Evolutionary conservation across 495 filamentous ascomycete species (phyloP).

Genomic region (Thermochaetoides thermophila): DNA sequence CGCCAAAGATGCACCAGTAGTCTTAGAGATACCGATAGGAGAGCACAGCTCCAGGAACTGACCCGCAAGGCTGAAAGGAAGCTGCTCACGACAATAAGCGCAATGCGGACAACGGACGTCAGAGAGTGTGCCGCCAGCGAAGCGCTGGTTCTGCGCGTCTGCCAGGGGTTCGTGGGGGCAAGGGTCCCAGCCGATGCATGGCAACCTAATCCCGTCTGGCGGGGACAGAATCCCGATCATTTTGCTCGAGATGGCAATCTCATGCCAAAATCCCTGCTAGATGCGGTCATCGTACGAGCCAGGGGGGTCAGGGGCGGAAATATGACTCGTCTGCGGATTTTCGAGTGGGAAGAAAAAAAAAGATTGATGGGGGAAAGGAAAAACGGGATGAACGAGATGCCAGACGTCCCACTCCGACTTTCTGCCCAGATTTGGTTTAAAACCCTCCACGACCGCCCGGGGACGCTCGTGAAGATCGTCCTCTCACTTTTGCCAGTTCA

Average conservation of each 20-base stretch:
- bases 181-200: constrained; percentile 6
- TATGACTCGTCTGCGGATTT: constrained; percentile 5
- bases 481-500: no score
- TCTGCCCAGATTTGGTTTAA: no score
- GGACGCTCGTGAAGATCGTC: no score
- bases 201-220: constrained; percentile 4
- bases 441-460: no score
- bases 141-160: not conserved
- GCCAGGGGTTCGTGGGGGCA: not conserved
- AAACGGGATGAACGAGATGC: no score
- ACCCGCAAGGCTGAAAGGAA: constrained; percentile 5
- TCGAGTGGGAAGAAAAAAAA: no score
- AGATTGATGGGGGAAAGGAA: no score
- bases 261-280: constrained; percentile 1
- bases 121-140: not conserved
- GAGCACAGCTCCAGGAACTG: no score
- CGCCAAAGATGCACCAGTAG: no score
- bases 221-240: not conserved
- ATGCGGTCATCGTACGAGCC: constrained; percentile 10
- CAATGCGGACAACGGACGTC: no score
- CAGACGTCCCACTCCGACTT: no score
- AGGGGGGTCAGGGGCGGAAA: not conserved
- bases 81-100: not conserved
- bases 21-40: no score
- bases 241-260: constrained; percentile 4